These are phyloP conservation scores for Vitis labrusca DNA, from an alignment of 164 flowering plant species.

Conservation along the genomic window DNA sequence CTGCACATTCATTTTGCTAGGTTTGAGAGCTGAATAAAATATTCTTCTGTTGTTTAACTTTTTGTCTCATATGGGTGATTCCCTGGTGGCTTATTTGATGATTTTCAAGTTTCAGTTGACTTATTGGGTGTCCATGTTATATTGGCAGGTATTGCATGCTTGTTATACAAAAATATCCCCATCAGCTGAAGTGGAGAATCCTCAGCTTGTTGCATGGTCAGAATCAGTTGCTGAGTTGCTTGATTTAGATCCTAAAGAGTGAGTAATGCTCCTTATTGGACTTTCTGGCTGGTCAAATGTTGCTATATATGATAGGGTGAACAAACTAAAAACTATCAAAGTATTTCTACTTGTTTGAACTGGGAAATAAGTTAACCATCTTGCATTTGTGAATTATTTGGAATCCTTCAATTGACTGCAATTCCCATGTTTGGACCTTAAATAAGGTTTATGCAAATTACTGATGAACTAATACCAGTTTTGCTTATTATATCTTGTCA, in stretches of 20 bases:
- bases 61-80: too few relatives aligned
- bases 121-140: not conserved
- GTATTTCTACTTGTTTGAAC: too few relatives aligned
- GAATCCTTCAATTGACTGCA: not conserved
- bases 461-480: too few relatives aligned
- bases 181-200: conserved; percentile 83
- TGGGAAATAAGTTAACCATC: too few relatives aligned
- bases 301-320: too few relatives aligned
- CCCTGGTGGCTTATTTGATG: not conserved
- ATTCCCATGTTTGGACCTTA: too few relatives aligned
- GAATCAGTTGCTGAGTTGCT: conserved; percentile 83
- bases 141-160: conserved; percentile 76
- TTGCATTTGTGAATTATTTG: not conserved
- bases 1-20: too few relatives aligned
- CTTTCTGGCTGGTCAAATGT: not conserved
- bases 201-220: conserved; percentile 94
- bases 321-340: too few relatives aligned
- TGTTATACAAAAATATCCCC: conserved; percentile 89
- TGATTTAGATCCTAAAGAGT: conserved; percentile 93
- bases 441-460: too few relatives aligned
- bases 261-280: conserved; percentile 28
- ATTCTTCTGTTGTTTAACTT: too few relatives aligned
- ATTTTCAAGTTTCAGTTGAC: not conserved
- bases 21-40: too few relatives aligned
- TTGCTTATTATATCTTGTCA: too few relatives aligned